These are phyloP conservation scores for Xylaria sp. DNA, from an alignment of 2,329 filamentous ascomycete species.

Conservation along the genomic window DNA sequence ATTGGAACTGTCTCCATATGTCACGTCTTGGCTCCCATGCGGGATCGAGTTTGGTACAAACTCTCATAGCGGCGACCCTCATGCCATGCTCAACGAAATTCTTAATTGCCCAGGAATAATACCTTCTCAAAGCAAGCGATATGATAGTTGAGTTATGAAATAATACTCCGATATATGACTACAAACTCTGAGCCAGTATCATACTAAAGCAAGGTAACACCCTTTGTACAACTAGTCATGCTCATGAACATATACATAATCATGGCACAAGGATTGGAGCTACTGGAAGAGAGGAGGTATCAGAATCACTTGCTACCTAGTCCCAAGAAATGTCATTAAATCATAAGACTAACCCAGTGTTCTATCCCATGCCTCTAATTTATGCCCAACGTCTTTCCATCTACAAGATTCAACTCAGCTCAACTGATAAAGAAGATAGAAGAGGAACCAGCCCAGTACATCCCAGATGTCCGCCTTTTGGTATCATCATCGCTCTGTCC, in stretches of 20 bases:
- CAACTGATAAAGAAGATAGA: neutral
- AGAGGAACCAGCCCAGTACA: neutral
- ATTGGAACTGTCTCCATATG: slow-evolving; percentile 4
- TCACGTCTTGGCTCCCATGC: neutral
- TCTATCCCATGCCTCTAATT: too few species aligned
- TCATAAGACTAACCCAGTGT: neutral
- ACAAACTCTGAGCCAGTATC: neutral
- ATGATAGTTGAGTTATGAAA: neutral
- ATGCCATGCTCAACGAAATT: neutral
- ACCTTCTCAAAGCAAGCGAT: neutral
- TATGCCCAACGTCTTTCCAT: neutral
- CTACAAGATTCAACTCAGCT: slow-evolving; percentile 1
- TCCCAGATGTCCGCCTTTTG: neutral
- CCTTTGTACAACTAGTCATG: too few species aligned
- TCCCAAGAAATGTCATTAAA: neutral
- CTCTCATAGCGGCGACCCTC: neutral
- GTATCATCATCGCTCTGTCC: neutral
- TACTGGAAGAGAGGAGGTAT: too few species aligned
- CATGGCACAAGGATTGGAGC: too few species aligned
- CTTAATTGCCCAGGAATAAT: neutral
- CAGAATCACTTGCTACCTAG: too few species aligned
- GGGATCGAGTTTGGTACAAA: neutral
- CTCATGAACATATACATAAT: too few species aligned
- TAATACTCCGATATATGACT: neutral
- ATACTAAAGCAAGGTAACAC: neutral